Evolutionary conservation across 2,329 filamentous ascomycete genomes (phyloP), one percentile per base, ranked within the genome.

Genomic region (Leptographium radiaticola): DNA sequence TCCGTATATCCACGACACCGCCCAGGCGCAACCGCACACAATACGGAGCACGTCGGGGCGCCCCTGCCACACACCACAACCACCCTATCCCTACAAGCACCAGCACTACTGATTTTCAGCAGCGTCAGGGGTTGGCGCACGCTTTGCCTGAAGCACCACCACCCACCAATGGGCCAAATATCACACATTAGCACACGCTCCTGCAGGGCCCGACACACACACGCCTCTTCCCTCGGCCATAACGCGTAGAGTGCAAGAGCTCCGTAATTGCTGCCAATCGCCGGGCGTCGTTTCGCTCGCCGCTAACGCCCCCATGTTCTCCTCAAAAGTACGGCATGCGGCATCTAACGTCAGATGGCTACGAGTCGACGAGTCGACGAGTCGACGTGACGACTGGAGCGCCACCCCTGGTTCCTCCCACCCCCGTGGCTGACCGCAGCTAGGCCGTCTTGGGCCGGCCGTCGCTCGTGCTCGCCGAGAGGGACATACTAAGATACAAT

Each of bases 181-280:
- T 42, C 40, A 42, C 40, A 42, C 25, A 25, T 42, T 44, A 46
- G n/a, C 47, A 52, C 34, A 42, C 53, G 53, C 53, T 51, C 51
- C 36, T 52, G 53, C 51, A 49, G 39, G 47, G 34, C 39, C 34
- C 8, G 18, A 31, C 47, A 30, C 44, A 33, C 44, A 33, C 44
- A 18, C 34, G 8, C 18, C 5, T 13, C 38, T 33, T 38, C 33
- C 30, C 48, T 25, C 25, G 25, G 25, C 25, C 25, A 25, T 25
- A 25, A 49, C 34, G 34, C 48, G 36, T 36, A 50, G 49, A 50
- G 15, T 42, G 8, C 12, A 40, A 40, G 18, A 15, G 47, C 49
- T 42, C 49, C 38, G 49, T 33, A 51, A 43, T 53, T 25, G 39
- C 49, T 54, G 49, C 55, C 55, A 49, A 56, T 56, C 43, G 54